Evolutionary conservation across 2,329 filamentous ascomycete species (phyloP).

Genomic region (Trichoderma harzianum): DNA sequence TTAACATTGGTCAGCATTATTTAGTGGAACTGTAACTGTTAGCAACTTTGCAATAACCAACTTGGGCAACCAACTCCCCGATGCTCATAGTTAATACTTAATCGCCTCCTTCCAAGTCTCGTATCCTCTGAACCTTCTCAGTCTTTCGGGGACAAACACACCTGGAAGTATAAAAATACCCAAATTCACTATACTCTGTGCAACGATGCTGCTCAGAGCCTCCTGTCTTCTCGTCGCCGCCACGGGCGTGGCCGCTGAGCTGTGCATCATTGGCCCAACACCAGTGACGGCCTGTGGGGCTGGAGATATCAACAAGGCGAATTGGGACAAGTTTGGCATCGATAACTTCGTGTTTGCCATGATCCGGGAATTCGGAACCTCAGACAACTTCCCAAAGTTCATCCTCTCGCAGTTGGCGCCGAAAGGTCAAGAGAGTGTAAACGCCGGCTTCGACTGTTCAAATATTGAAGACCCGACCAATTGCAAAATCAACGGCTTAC

Average conservation of each 20-base stretch:
- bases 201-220: background rate
- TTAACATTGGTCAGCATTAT: background rate
- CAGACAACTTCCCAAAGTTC: background rate
- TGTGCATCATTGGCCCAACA: background rate
- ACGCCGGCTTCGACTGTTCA: background rate
- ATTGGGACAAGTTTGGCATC: background rate
- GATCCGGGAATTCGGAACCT: background rate
- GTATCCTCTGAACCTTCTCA: background rate
- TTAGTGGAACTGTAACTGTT: background rate
- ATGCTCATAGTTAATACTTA: background rate
- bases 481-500: background rate
- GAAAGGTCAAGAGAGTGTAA: background rate
- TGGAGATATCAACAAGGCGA: background rate
- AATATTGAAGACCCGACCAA: background rate
- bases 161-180: background rate
- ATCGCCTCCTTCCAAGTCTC: background rate
- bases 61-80: background rate
- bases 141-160: background rate
- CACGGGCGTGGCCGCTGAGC: background rate
- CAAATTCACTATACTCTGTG: background rate
- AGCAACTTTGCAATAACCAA: background rate
- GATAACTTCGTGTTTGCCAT: background rate
- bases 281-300: background rate
- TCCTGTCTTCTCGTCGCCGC: background rate
- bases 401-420: background rate